A percentile compares a stretch with the other conserved stretches of the same genome.
Conservation (phyloP, 495 filamentous ascomycete genomes). For the Penicillium pancosmium region DNA sequence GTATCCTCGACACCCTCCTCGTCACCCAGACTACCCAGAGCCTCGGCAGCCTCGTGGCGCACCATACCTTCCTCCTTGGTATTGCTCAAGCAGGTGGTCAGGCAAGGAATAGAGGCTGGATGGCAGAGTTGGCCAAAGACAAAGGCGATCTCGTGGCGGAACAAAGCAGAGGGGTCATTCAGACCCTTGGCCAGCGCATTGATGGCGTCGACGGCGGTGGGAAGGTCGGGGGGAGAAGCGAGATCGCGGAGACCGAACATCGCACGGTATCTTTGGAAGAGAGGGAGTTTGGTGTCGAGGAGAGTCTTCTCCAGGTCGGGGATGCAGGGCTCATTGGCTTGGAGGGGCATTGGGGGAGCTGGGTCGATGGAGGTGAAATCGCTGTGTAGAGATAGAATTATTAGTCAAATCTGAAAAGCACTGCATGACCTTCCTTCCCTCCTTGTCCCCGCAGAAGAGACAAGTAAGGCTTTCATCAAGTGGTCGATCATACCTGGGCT, state of each 20-base stretch:
- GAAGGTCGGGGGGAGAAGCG: slow-evolving; percentile 85
- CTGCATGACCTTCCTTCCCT: not conserved
- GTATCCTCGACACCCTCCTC: slow-evolving; percentile 90
- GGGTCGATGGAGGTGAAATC: slow-evolving; percentile 96
- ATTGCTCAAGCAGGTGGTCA: slow-evolving; percentile 77
- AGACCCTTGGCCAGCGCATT: slow-evolving; percentile 86
- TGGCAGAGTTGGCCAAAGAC: slow-evolving; percentile 96
- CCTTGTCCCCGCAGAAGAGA: not conserved
- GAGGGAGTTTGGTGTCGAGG: slow-evolving; percentile 73
- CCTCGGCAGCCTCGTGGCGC: slow-evolving; percentile 95
- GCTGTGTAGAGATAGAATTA: slow-evolving; percentile 47
- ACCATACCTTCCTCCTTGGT: slow-evolving; percentile 90
- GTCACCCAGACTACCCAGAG: slow-evolving; percentile 92
- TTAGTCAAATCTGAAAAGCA: slow-evolving; percentile 6
- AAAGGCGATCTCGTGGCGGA: slow-evolving; percentile 97
- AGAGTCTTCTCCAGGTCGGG: slow-evolving; percentile 73
- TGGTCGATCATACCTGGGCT: slow-evolving; percentile 63
- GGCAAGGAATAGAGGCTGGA: slow-evolving; percentile 90
- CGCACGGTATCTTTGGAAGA: slow-evolving; percentile 93
- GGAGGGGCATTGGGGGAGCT: slow-evolving; percentile 80
- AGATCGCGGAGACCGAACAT: slow-evolving; percentile 98
- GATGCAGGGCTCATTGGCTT: slow-evolving; percentile 60
- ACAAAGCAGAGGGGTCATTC: slow-evolving; percentile 84
- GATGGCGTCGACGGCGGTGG: slow-evolving; percentile 82
- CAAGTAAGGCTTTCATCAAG: not conserved